Base-by-base conservation (phyloP, 2,329 filamentous ascomycete genomes). In the Exophiala dermatitidis region DNA sequence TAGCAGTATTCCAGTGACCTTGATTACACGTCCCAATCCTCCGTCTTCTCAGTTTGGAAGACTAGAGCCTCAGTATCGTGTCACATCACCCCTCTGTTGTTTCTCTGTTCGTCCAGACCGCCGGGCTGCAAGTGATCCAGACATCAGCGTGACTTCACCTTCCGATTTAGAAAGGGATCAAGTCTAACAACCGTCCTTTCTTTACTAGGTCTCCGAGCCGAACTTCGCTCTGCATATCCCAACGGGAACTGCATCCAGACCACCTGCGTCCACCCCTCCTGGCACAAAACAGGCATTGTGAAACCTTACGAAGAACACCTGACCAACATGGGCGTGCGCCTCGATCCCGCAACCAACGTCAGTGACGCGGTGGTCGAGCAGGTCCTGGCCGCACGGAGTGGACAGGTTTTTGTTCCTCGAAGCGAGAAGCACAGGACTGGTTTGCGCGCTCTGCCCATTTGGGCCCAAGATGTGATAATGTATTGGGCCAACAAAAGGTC, bases 291-390 rank as follows among this genome's bases (percentile, higher is more conserved):
- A 2, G 60, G 53, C 2, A 60, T 62, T 37, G 47, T 58, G 28
- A 55, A 57, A 19, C 46, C 74, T 79, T 28, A 84, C 84, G 1
- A 78, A 77, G 1, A 76, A 75, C 53, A 79, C 1, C 64, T 77
- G 32, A 67, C 85, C 54, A 72, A 80, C 59, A 74, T 80, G 0
- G 81, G 82, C 66, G 50, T 59, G 36, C 37, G 26, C 12, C 36
- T 46, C 12, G 58, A 60, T 45, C 54, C 56, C n/a, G 58, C 61
- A 6, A 46, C 38, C 19, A 82, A 78, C 1, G 56, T 59, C 19
- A 60, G 55, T 46, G 80, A 85, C 62, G 77, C 72, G 4, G 75
- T 87, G 48, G 80, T 84, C 0, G 69, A 74, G 56, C 77, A 60
- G 42, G 61, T 63, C 26, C 54, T 63, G 9, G 53, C 59, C 9